Base-by-base conservation (phyloP, 768 basidiomycete genomes). In the Pleurotus sapidus region DNA sequence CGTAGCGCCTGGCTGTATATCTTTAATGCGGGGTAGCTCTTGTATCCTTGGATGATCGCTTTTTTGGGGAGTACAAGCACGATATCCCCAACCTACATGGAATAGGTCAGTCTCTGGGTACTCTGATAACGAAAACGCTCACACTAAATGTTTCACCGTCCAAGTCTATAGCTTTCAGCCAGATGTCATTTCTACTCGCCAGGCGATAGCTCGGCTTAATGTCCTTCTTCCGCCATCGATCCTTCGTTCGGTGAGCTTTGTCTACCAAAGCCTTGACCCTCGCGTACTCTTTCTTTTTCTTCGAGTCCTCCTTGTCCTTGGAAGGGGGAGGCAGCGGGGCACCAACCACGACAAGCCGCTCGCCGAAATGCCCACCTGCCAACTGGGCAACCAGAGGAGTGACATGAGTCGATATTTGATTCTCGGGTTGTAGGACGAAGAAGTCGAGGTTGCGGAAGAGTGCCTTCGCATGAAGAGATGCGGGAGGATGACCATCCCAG, bases 31-130 rank as follows among this genome's bases (percentile, higher is more conserved):
- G 12, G 78, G 78, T 4, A 80, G 62, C 0, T 63, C 45, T 7
- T 75, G 68, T 1, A 70, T 64, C 5, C 63, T 63, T 39, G 65
- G 69, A 7, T 66, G 62, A 5, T 62, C 58, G 43, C 69, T 68
- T 1, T 66, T 4, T 75, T 78, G 3, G 72, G 72, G 15, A 78
- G 79, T 15, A 86, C 70, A 4, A 90, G 56, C 1, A 89, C 73
- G 37, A 81, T 77, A 59, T 92, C 88, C 0, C 87, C 88, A 39
- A 82, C 64, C 89, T 91, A 57, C 6, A 47, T 4, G 17, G 57
- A 23, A 37, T 63, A 24, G 60, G 18, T 15, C 17, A 6, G 59
- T 37, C 12, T 20, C 54, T 27, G 18, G 45, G 14, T 1, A 46
- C 42, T 27, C 27, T 47, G 9, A 11, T 34, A 4, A 40, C 1